Percentiles rank a stretch among this genome's conserved stretches.
Evolutionary conservation across 345 rosid genomes (phyloP).

Genomic region (Eutrema yunnanense): DNA sequence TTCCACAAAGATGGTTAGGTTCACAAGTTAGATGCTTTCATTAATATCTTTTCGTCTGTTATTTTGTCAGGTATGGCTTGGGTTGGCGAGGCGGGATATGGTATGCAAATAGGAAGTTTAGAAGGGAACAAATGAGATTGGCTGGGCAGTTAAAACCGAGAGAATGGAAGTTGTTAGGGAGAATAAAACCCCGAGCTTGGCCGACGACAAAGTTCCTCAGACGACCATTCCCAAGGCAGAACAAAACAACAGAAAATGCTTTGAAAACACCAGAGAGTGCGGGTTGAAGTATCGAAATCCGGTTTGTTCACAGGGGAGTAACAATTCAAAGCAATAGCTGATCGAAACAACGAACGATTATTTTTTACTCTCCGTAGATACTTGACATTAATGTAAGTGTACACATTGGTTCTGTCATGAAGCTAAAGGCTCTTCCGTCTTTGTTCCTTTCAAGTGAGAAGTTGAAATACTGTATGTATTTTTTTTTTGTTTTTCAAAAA

Average conservation of each 20-base stretch:
- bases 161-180: slow-evolving; percentile 64
- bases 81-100: slow-evolving; percentile 98
- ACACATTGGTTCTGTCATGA: slow-evolving; percentile 1
- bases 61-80: slow-evolving; percentile 57
- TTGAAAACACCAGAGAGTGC: slow-evolving; percentile 21
- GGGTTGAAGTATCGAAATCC: not conserved
- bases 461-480: not conserved
- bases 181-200: slow-evolving; percentile 52
- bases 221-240: slow-evolving; percentile 41
- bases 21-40: not conserved
- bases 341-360: not conserved
- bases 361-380: not conserved
- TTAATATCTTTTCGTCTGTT: not conserved
- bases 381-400: not conserved
- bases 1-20: not conserved
- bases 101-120: slow-evolving; percentile 77
- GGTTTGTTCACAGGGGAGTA: not conserved
- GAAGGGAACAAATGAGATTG: slow-evolving; percentile 76
- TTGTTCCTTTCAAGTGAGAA: not conserved
- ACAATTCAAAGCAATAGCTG: not conserved
- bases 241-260: slow-evolving; percentile 34
- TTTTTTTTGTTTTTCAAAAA: not conserved
- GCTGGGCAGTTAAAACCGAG: slow-evolving; percentile 64
- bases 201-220: slow-evolving; percentile 40
- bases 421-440: slow-evolving; percentile 5